A percentile compares a stretch with the other conserved stretches of the same genome.
Conservation (phyloP, 2,329 filamentous ascomycete species). For the Penicillium crustosum region DNA sequence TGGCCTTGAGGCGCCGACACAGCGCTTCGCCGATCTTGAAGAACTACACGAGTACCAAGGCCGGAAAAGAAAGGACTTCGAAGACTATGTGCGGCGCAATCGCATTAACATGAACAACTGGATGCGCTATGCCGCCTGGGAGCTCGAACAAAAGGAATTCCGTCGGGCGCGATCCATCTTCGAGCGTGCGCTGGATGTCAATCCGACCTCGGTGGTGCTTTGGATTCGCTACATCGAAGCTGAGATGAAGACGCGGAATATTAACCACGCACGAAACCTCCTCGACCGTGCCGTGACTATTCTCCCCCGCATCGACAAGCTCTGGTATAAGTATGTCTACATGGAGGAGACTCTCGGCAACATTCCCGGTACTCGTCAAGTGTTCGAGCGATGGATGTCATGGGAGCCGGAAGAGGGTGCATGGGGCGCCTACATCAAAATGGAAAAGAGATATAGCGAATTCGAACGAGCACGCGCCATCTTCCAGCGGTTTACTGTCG, state of each 20-base stretch:
- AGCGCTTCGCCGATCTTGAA: constrained; percentile 93
- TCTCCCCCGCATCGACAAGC: constrained; percentile 85
- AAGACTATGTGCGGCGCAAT: constrained; percentile 96
- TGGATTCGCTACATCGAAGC: constrained; percentile 95
- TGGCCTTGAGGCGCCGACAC: constrained; percentile 81
- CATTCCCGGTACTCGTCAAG: constrained; percentile 83
- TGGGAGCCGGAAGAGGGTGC: constrained; percentile 97
- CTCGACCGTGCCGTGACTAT: constrained; percentile 93
- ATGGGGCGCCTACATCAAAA: constrained; percentile 93
- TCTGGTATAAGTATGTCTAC: constrained; percentile 99
- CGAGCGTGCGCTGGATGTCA: constrained; percentile 89
- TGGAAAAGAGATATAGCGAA: constrained; percentile 93
- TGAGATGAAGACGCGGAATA: constrained; percentile 93
- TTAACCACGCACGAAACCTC: constrained; percentile 93
- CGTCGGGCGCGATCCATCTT: constrained; percentile 88
- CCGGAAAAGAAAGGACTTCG: constrained; percentile 92
- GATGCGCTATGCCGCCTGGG: constrained; percentile 97
- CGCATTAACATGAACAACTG: constrained; percentile 97
- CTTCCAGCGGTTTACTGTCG: constrained; percentile 83
- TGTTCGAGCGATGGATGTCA: constrained; percentile 97
- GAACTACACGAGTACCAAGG: constrained; percentile 98
- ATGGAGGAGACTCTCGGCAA: constrained; percentile 98
- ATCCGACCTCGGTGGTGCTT: constrained; percentile 78
- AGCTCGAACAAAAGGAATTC: constrained; percentile 97
- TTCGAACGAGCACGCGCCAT: constrained; percentile 87